Evolutionary conservation across 1,139 yeast genomes (phyloP).

Genomic region (Trichomonascaceae sp.): DNA sequence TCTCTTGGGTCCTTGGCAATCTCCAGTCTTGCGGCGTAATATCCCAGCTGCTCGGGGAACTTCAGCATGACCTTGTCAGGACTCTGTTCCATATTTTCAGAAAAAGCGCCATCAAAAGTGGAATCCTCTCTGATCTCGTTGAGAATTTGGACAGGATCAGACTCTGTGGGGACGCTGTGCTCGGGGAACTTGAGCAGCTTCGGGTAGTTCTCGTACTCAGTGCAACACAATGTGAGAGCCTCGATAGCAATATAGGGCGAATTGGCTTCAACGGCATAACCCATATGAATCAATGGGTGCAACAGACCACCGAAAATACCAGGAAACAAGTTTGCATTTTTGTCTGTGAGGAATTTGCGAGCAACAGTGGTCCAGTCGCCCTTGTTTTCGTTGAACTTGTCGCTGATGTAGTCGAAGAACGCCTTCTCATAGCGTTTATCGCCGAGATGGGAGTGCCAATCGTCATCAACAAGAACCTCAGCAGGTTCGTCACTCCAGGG

Average conservation of each 20-base stretch:
- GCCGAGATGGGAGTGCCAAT: constrained; percentile 21
- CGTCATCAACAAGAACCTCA: constrained; percentile 20
- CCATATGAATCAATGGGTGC: constrained; percentile 25
- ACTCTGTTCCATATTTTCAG: constrained; percentile 5
- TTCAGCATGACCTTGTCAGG: constrained; percentile 4
- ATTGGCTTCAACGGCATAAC: constrained; percentile 23
- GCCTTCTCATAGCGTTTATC: constrained; percentile 19
- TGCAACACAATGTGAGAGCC: constrained; percentile 15
- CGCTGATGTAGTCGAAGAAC: constrained; percentile 21
- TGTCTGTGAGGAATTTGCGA: constrained; percentile 8
- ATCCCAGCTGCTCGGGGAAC: constrained; percentile 8
- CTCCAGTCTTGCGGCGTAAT: constrained; percentile 12
- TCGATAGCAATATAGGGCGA: constrained; percentile 21
- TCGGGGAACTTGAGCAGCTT: constrained; percentile 1
- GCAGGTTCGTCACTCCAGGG: constrained; percentile 24
- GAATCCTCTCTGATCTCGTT: constrained; percentile 12
- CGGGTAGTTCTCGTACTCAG: constrained; percentile 8
- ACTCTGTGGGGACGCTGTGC: constrained; percentile 2
- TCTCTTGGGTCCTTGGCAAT: constrained; percentile 11
- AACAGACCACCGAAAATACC: constrained; percentile 17
- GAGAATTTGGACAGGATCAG: constrained; percentile 9
- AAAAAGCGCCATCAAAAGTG: constrained; percentile 9
- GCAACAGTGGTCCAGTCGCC: constrained; percentile 19
- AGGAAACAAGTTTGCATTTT: constrained; percentile 9
- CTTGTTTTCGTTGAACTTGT: constrained; percentile 17